Base-by-base conservation (phyloP, 176 grass and related monocot species). In the Triticum aestivum region DNA sequence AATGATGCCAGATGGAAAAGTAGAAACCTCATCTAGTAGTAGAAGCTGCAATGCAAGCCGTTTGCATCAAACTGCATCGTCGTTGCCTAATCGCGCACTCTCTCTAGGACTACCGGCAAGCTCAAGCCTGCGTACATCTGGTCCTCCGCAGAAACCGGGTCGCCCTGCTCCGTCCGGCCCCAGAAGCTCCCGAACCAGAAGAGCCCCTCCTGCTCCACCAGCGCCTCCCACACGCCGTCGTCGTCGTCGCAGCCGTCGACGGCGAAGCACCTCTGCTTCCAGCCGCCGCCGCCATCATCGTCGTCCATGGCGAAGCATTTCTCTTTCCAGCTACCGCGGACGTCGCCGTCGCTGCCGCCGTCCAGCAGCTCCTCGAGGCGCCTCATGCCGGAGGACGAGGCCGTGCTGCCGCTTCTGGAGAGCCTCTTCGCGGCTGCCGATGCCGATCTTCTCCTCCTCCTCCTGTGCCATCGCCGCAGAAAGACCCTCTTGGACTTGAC, bases 101-200 rank as follows among this genome's bases (percentile, higher is more conserved):
- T 79, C 80, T 91, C 77, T n/a, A 87, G 27, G 2, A 21, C 29
- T 5, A 84, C 75, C 49, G 89, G 81, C 9, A 87, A 13, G 61
- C 81, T 91, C 69, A 84, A 76, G 69, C 61, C 63, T 39, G 49
- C 61, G 33, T 38, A 64, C 67, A 87, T 68, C 14, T n/a, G 34
- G 20, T 87, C 77, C 3, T 71, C 89, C 47, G 35, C 76, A 0
- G 59, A 5, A 41, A 6, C 81, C 14, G 27, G 61, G 8, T 26
- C 61, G 10, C 67, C 77, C 63, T 71, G 62, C 70, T 85, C 82
- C 23, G 52, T 35, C 63, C 82, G 89, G 70, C 89, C 91, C 95
- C 95, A 95, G 71, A 98, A 98, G 87, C 93, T 98, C 59, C 95
- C 95, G 83, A 98, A 98, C 93, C 93, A 98, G 76, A 98, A 92